Evolutionary conservation across 2,329 filamentous ascomycete species (phyloP).

Genomic region (Neofusicoccum sp.): DNA sequence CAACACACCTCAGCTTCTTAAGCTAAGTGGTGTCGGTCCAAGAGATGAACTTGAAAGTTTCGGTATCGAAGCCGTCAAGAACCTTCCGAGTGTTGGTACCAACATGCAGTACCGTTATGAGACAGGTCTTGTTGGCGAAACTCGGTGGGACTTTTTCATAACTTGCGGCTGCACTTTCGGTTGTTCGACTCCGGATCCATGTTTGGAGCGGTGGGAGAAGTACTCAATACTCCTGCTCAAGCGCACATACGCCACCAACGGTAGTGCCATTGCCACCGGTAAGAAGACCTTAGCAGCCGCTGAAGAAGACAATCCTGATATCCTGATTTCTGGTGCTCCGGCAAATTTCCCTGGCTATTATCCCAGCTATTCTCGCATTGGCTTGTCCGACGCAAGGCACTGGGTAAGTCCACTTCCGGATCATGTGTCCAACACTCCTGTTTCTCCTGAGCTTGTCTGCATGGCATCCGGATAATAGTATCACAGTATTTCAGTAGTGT

Average conservation of each 20-base stretch:
- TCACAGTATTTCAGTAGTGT: too few relatives aligned
- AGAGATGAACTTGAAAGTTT: slow-evolving; percentile 52
- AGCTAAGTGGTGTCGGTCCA: slow-evolving; percentile 64
- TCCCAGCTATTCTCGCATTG: slow-evolving; percentile 51
- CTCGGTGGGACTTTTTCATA: slow-evolving; percentile 19
- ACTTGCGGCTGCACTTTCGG: slow-evolving; percentile 33
- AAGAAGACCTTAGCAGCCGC: slow-evolving; percentile 38
- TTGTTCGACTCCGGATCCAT: slow-evolving; percentile 39
- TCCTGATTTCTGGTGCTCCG: slow-evolving; percentile 54
- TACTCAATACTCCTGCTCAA: slow-evolving; percentile 28
- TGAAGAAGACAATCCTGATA: slow-evolving; percentile 42
- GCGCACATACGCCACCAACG: slow-evolving; percentile 50
- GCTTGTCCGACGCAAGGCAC: slow-evolving; percentile 43
- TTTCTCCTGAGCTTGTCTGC: too few relatives aligned
- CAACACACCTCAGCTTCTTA: slow-evolving; percentile 64
- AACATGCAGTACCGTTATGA: slow-evolving; percentile 64
- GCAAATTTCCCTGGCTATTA: slow-evolving; percentile 56
- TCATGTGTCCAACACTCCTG: too few relatives aligned
- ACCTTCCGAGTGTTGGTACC: slow-evolving; percentile 62
- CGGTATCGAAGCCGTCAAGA: slow-evolving; percentile 53
- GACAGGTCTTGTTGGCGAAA: slow-evolving; percentile 31
- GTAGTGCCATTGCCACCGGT: slow-evolving; percentile 51
- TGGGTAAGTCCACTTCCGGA: slow-evolving; percentile 26
- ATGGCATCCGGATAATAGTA: too few relatives aligned
- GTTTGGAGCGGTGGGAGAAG: slow-evolving; percentile 42